Base-by-base conservation (phyloP, 139 green algal species). In the Chlamydomonas schloesseri region DNA sequence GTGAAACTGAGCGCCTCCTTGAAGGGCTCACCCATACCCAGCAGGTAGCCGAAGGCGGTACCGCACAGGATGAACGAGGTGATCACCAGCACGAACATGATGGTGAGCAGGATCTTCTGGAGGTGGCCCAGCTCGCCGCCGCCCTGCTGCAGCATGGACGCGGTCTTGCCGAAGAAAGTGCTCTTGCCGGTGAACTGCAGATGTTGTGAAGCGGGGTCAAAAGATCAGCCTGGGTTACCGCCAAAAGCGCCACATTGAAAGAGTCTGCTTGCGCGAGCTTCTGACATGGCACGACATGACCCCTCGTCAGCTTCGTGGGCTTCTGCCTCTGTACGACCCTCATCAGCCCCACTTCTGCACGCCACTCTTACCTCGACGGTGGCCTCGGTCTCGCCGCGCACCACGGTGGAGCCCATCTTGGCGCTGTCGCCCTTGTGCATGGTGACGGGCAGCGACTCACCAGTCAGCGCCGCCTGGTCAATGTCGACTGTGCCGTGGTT, bases 111-210 rank as follows among this genome's bases (percentile, higher is more conserved):
- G 42, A 97, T 91, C 91, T 95, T 96, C 85, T 97, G 94, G n/a
- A 97, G 89, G 82, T 96, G 90, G 57, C 93, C 93, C 53, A 95
- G 87, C 71, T 90, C 90, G 55, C 92, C 55, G 78, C 67, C 80
- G 78, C 64, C 89, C 26, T 79, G 58, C 76, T 95, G 85, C 20
- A 98, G 92, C 88, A 98, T 89, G 46, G 89, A 89, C 36, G 95
- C 95, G 29, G 96, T 98, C 91, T 97, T 97, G 82, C 96, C 96
- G 79, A 98, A 97, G 88, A 98, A 98, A 74, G 96, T 97, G 89
- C 95, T 91, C 31, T 73, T 84, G 88, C 95, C 95, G n/a, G 95
- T 97, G 87, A 89, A 91, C 87, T 94, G 83, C 18, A 42, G 8
- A n/a, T n/a, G n/a, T n/a, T n/a, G n/a, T n/a, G n/a, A n/a, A n/a